Base-by-base conservation (phyloP, 192 early-diverging fungal species). In the Gonapodya prolifera region DNA sequence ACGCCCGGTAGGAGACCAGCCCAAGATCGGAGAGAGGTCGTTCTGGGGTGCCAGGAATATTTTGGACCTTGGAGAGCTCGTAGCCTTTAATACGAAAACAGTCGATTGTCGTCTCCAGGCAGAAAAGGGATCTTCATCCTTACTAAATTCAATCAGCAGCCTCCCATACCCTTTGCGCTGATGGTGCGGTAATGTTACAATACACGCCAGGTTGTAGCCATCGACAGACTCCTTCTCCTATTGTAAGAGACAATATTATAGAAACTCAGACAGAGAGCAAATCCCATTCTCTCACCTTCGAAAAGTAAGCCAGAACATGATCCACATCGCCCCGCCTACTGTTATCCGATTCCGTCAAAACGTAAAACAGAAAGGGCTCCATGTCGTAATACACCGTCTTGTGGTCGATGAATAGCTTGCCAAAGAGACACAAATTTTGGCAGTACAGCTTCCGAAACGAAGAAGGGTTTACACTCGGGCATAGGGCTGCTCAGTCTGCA, bases 351-450 rank as follows among this genome's bases (percentile, higher is more conserved):
- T 89, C 81, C 0, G 94, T 95, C 91, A 99, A 91, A 69, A 96
- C 89, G 81, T 99, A 99, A 82, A 97, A 99, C 78, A 98, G 77
- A 82, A 99, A 99, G 1, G 98, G 96, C 73, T 99, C 98, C 13
- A 98, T 96, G 79, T 99, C 96, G 81, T 97, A 99, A 81, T 95
- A 97, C 23, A 99, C 86, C 23, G 96, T 98, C 80, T 99, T 99
- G 87, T 96, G 93, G 82, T 99, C 97, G 69, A 99, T 81, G 82
- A 98, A 99, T 80, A 96, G 85, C 81, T 98, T 99, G 35, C 94
- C 92, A 75, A 99, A 79, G 23, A 99, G 83, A 61, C 94, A 96
- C n/a, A 99, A 82, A 81, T 97, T 98, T 78, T 99, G 97, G 79
- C 94, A 95, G 80, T 95, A 99, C 2, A 96, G 84, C 90, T 93